Conservation (phyloP, 495 filamentous ascomycete species). For the Penicillium parvum region DNA sequence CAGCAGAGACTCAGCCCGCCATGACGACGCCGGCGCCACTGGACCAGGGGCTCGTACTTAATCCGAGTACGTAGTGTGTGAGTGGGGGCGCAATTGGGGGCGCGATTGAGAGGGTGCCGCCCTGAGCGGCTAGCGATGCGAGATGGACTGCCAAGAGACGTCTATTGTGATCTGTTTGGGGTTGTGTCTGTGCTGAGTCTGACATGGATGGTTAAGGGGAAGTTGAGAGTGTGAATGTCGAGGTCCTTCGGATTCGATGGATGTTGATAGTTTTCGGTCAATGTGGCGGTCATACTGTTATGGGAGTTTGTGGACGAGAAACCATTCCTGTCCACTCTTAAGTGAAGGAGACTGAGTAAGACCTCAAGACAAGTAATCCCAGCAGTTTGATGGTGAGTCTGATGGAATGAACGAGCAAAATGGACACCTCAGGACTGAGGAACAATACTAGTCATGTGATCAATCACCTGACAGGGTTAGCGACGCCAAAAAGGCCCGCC, state of each 20-base stretch:
- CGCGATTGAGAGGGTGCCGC: not conserved
- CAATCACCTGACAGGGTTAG: conserved; percentile 19
- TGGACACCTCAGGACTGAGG: not conserved
- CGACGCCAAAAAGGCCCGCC: conserved; percentile 10
- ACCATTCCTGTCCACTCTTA: no score
- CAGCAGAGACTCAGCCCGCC: not conserved
- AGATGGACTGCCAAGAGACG: conserved; percentile 1
- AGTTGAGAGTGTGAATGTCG: no score
- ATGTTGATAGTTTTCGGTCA: no score
- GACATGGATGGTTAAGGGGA: no score
- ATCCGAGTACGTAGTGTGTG: not conserved
- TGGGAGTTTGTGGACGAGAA: no score
- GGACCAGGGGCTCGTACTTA: not conserved
- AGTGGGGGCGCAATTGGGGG: not conserved
- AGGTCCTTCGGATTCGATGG: no score
- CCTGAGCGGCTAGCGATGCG: conserved; percentile 4
- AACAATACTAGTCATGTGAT: conserved; percentile 1
- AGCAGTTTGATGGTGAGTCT: no score
- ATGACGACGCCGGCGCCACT: conserved; percentile 5
- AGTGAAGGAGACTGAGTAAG: no score
- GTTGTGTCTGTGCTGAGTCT: no score
- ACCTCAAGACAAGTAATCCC: no score
- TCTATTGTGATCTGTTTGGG: not conserved
- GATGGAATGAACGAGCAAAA: no score
- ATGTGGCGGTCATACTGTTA: no score